A percentile compares a stretch with the other conserved stretches of the same genome.
These are phyloP conservation scores for Scutellaria galericulata DNA, from an alignment of 257 asterid species.

Conservation along the genomic window DNA sequence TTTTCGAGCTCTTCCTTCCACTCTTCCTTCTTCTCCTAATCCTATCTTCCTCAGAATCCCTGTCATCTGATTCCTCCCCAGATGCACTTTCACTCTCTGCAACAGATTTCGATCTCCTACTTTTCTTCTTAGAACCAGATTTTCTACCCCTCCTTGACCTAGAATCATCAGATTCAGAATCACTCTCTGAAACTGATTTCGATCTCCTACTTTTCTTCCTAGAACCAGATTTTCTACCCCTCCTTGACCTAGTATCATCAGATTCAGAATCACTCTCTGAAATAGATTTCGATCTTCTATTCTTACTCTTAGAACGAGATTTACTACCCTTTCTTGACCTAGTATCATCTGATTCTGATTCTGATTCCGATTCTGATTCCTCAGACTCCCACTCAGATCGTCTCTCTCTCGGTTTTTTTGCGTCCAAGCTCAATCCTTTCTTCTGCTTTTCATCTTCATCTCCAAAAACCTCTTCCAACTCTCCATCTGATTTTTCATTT, in stretches of 20 bases:
- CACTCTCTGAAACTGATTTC: conserved; percentile 50
- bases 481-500: conserved; percentile 53
- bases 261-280: conserved; percentile 47
- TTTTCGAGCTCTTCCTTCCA: conserved; percentile 44
- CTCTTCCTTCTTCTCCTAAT: conserved; percentile 45
- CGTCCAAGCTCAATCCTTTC: conserved; percentile 39
- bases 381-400: conserved; percentile 47
- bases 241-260: conserved; percentile 51
- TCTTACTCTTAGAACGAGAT: conserved; percentile 50
- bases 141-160: conserved; percentile 38
- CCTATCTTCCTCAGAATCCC: conserved; percentile 49
- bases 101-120: conserved; percentile 49
- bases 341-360: conserved; percentile 63
- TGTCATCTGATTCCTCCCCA: conserved; percentile 45
- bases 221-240: conserved; percentile 38
- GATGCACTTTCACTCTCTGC: conserved; percentile 49
- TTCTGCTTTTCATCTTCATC: conserved; percentile 43
- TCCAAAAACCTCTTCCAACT: conserved; percentile 49
- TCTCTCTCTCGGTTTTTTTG: conserved; percentile 34
- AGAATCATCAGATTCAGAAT: conserved; percentile 57
- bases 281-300: conserved; percentile 46
- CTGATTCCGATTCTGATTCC: conserved; percentile 51
- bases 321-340: conserved; percentile 54
- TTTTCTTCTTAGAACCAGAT: conserved; percentile 46
- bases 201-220: conserved; percentile 50